These are phyloP conservation scores for Prunus fruticosa DNA, from an alignment of 306 rosid species.

Conservation along the genomic window DNA sequence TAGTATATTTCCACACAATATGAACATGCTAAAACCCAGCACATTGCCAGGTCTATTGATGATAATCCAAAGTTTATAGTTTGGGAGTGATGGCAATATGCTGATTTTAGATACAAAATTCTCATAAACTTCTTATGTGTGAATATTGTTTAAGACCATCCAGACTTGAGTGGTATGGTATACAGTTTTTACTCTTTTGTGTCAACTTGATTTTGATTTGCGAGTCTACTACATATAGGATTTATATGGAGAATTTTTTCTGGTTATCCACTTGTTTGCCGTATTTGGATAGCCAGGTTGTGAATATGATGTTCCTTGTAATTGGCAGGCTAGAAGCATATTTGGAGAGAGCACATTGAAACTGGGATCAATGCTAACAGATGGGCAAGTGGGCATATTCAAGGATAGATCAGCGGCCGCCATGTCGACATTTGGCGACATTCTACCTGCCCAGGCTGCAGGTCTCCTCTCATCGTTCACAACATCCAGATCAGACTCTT, in stretches of 20 bases:
- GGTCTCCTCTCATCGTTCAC: slow-evolving; percentile 96
- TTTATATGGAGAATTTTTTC: background rate
- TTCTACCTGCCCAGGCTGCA: slow-evolving; percentile 95
- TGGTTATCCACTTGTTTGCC: slow-evolving; percentile 6
- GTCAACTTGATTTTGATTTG: background rate
- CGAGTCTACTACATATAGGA: background rate
- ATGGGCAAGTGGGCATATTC: slow-evolving; percentile 95
- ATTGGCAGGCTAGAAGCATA: slow-evolving; percentile 81
- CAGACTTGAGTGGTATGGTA: too few relatives aligned
- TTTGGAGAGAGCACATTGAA: slow-evolving; percentile 97
- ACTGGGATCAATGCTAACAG: slow-evolving; percentile 86
- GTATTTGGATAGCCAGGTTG: slow-evolving; percentile 16
- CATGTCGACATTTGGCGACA: slow-evolving; percentile 94
- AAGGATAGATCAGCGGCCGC: slow-evolving; percentile 93
- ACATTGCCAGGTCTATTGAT: background rate
- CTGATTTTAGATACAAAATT: too few relatives aligned
- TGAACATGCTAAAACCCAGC: background rate
- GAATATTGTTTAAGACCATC: too few relatives aligned
- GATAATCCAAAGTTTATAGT: too few relatives aligned
- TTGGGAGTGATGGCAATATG: background rate
- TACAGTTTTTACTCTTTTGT: background rate
- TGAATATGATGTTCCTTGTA: slow-evolving; percentile 7
- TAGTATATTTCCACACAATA: background rate
- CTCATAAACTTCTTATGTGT: too few relatives aligned
- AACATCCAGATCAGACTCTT: slow-evolving; percentile 87